These are phyloP conservation scores for Plasmodium cynomolgi DNA, from an alignment of 169 alveolate species.

Conservation along the genomic window DNA sequence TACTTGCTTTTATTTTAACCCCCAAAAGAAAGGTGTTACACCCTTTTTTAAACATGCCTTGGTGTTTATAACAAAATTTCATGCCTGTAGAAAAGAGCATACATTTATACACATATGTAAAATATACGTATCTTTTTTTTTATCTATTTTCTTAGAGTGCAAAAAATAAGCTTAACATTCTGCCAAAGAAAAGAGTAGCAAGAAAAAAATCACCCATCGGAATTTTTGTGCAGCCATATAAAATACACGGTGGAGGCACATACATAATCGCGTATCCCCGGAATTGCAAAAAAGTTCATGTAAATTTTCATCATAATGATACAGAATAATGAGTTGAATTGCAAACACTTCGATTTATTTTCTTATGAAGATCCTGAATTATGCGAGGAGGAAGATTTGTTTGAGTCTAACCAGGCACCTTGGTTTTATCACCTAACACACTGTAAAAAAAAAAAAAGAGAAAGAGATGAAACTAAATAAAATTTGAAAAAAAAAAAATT, in stretches of 20 bases:
- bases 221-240: not conserved
- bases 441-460: constrained; percentile 22
- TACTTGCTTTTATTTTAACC: not conserved
- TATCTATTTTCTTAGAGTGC: not conserved
- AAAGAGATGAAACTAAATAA: not conserved
- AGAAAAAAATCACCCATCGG: not conserved
- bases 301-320: constrained; percentile 25
- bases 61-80: not conserved
- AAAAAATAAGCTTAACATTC: not conserved
- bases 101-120: not conserved
- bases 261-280: not conserved
- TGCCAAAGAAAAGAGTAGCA: not conserved
- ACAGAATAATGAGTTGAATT: constrained; percentile 2
- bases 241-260: not conserved
- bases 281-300: not conserved
- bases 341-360: constrained; percentile 21
- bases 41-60: not conserved
- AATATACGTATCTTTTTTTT: not conserved
- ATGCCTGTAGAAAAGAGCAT: not conserved
- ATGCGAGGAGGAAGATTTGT: constrained; percentile 36
- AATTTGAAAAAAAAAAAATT: not conserved
- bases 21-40: not conserved
- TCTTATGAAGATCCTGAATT: constrained; percentile 55
- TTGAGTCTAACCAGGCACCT: constrained; percentile 44
- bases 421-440: constrained; percentile 67